Evolutionary conservation across 2,329 filamentous ascomycete species (phyloP).

Genomic region (Colletotrichum nymphaeae): DNA sequence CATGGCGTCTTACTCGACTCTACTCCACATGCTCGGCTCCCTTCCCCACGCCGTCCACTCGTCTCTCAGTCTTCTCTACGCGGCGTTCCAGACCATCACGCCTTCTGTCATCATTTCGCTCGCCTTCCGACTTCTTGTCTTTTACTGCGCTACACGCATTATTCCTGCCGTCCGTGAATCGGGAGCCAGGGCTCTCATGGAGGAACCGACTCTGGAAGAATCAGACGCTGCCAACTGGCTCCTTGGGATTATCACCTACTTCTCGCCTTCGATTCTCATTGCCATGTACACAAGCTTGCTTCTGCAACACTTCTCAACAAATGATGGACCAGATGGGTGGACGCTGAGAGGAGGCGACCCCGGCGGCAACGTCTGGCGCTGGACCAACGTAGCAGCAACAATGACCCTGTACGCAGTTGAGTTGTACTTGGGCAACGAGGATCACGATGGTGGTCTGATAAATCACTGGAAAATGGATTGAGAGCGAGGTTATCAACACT

Average conservation of each 20-base stretch:
- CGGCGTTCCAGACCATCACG: conserved; percentile 94
- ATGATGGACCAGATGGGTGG: conserved; percentile 80
- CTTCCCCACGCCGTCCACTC: conserved; percentile 88
- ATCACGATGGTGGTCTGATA: conserved; percentile 77
- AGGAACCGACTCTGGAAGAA: conserved; percentile 88
- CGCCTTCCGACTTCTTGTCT: conserved; percentile 91
- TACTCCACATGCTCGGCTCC: conserved; percentile 84
- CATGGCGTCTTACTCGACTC: conserved; percentile 96
- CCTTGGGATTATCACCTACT: conserved; percentile 89
- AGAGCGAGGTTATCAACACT: conserved; percentile 42
- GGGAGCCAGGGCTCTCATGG: conserved; percentile 83
- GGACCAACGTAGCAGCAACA: conserved; percentile 90
- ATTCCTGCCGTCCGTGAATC: conserved; percentile 93
- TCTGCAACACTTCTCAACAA: conserved; percentile 93
- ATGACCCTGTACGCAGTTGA: conserved; percentile 93
- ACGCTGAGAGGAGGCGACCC: conserved; percentile 84
- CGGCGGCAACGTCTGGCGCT: conserved; percentile 89
- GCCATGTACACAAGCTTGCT: conserved; percentile 96
- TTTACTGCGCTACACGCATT: conserved; percentile 95
- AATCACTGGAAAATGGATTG: conserved; percentile 95
- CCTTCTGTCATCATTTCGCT: conserved; percentile 96
- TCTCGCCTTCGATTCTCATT: conserved; percentile 93
- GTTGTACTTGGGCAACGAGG: conserved; percentile 85
- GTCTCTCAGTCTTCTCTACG: conserved; percentile 86
- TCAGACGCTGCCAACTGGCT: conserved; percentile 84